These are phyloP conservation scores for Leavenworthia alabamica DNA, from an alignment of 345 rosid species.

Conservation along the genomic window DNA sequence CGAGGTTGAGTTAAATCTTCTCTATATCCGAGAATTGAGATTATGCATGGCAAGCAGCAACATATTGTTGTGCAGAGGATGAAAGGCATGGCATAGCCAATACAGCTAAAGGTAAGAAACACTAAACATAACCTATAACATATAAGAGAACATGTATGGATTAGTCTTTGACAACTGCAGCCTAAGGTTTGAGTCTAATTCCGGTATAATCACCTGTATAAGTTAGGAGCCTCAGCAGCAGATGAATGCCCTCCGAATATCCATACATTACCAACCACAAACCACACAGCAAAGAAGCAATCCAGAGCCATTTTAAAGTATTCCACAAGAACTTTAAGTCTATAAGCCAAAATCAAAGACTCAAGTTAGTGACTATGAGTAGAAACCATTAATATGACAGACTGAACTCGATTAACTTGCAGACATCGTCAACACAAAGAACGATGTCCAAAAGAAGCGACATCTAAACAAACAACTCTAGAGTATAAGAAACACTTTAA, in stretches of 20 bases:
- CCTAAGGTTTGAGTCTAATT: not conserved
- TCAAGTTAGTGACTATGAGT: slow-evolving; percentile 1
- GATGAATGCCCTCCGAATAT: slow-evolving; percentile 95
- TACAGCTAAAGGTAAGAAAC: slow-evolving; percentile 89
- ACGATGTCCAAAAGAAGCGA: not conserved
- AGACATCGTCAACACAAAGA: not conserved
- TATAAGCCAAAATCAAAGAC: slow-evolving; percentile 29
- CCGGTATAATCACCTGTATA: slow-evolving; percentile 58
- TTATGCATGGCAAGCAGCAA: slow-evolving; percentile 94
- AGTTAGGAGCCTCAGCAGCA: slow-evolving; percentile 76
- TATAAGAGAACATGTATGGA: not conserved
- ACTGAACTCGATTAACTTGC: not conserved
- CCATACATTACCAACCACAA: slow-evolving; percentile 99
- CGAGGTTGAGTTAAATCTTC: slow-evolving; percentile 80
- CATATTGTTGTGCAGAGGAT: slow-evolving; percentile 95
- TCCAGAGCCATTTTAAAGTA: slow-evolving; percentile 95
- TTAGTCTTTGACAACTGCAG: not conserved
- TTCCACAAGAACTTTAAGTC: slow-evolving; percentile 75
- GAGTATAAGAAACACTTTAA: not conserved
- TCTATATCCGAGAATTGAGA: slow-evolving; percentile 84
- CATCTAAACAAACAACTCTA: not conserved
- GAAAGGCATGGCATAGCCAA: slow-evolving; percentile 98
- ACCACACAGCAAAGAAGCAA: slow-evolving; percentile 99
- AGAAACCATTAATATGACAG: not conserved
- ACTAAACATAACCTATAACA: slow-evolving; percentile 87